Base-by-base conservation (phyloP, 805 yeast species). In the Metschnikowia similis region DNA sequence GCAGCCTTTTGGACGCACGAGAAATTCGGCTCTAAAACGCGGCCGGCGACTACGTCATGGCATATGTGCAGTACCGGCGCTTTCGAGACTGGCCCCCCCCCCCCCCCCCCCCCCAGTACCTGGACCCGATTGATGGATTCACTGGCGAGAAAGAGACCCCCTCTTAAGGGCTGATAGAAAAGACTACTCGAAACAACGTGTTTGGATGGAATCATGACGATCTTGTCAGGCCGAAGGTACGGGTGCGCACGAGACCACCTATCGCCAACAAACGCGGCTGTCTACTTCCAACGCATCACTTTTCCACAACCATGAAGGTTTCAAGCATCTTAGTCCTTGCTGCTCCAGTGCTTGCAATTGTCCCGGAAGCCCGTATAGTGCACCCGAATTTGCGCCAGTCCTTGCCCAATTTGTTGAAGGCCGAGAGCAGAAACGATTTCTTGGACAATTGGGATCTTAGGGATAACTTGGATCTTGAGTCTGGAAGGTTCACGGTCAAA, bases 401-500 rank as follows among this genome's bases (percentile, higher is more conserved):
- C 1, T 57, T 75, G 29, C 75, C 77, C 5, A 74, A 74, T 55
- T 55, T 75, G 42, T 60, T 71, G 13, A 57, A 60, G 21, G 47
- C 66, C n/a, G 61, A 64, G 6, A 52, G 51, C 14, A 48, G 66
- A 2, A 46, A 50, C 2, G 68, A 66, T 9, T 54, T 73, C 21
- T 21, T 56, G 54, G 11, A 47, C 50, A 51, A 66, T 61, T 46
- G 82, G 84, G 81, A 59, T 60, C 6, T 54, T 67, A 8, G 52
- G 53, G 28, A 82, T 73, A 62, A 64, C 36, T 66, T 79, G 6
- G 54, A 52, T 6, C 66, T 80, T 35, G 71, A 72, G 34, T 79
- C 77, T 45, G 87, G 87, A 4, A 70, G 89, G 45, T 57, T 82
- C 13, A 58, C 82, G 8, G 61, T 64, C 17, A 55, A 66, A 13